phyloP scores from a whole-genome alignment of 768 basidiomycete species.

The Omphalotus guepiniiformis region DNA sequence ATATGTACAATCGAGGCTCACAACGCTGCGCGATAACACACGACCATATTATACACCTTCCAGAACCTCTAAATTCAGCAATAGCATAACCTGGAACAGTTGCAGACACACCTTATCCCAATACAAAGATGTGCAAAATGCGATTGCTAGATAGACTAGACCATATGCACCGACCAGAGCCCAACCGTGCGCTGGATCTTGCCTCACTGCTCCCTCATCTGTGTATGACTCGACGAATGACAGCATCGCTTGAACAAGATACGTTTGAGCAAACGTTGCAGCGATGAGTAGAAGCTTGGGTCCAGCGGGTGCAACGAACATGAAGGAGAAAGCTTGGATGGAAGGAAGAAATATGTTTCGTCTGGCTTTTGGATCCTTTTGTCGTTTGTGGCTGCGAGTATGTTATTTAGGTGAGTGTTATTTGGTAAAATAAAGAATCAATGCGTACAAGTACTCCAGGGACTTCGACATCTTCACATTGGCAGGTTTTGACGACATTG shows the following conservation, averaged over 20 bases:
- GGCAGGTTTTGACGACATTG: slow-evolving; percentile 3
- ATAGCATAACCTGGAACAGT: too few species aligned
- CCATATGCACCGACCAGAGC: slow-evolving; percentile 8
- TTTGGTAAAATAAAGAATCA: background rate
- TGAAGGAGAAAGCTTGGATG: slow-evolving; percentile 2
- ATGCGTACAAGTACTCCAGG: background rate
- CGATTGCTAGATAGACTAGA: slow-evolving; percentile 4
- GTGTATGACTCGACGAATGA: slow-evolving; percentile 3
- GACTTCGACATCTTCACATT: slow-evolving; percentile 2
- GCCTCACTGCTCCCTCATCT: background rate
- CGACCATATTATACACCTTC: slow-evolving; percentile 7
- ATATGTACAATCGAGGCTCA: background rate
- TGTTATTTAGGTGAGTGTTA: background rate
- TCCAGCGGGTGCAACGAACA: slow-evolving; percentile 1
- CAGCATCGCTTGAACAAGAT: slow-evolving; percentile 4
- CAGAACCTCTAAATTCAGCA: too few species aligned
- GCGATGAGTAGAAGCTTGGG: slow-evolving; percentile 8
- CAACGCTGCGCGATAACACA: slow-evolving; percentile 7
- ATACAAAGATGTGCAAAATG: slow-evolving; percentile 4
- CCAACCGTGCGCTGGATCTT: slow-evolving; percentile 7
- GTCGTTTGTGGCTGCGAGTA: background rate
- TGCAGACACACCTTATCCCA: slow-evolving; percentile 6
- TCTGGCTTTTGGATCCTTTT: background rate
- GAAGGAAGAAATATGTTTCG: slow-evolving; percentile 5
- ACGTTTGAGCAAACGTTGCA: slow-evolving; percentile 6